Evolutionary conservation across 2,329 filamentous ascomycete species (phyloP), one percentile per base, ranked within the genome.

Genomic region (Verticillium klebahnii): DNA sequence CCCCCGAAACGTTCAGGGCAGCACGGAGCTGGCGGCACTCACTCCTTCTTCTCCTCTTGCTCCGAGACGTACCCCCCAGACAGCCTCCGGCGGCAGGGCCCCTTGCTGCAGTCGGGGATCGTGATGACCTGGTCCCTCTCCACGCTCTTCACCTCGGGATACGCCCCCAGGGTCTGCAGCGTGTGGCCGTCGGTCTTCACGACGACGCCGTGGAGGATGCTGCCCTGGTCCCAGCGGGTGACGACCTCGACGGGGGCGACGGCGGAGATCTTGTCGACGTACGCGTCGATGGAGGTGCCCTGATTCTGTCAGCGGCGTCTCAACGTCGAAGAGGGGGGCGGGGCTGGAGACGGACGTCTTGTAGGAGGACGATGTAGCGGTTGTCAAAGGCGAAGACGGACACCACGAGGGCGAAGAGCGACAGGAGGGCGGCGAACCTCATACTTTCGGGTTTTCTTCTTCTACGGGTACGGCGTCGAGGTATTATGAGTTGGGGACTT

Each of bases 311-410:
- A 45, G 29, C 57, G 12, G 37, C 29, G 14, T 37, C 5, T 17
- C 29, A 6, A 29, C 5, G 5, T 29, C 29, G 29, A 36, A 17
- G 14, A 12, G 34, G 34, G n/a, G 2, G 25, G n/a, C n/a, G n/a
- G n/a, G n/a, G n/a, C n/a, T n/a, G n/a, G n/a, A 23, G 3, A 37
- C 63, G 39, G 59, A 65, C 64, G 9, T 54, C 31, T 4, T 40
- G 15, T 2, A 66, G 45, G n/a, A 58, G 7, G 14, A 65, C 31
- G 23, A 66, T 59, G 12, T 58, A 66, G 4, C 39, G 39, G 11
- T 31, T 34, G 11, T 56, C 63, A 1, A 62, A 23, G 45, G 45
- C 61, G 34, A 60, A 32, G n/a, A 29, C n/a, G n/a, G 45, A 37
- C 17, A 45, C 40, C 25, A 55, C n/a, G 31, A 55, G 31, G 36